phyloP scores from a whole-genome alignment of 2,329 filamentous ascomycete genomes.

The Colletotrichum zoysiae region DNA sequence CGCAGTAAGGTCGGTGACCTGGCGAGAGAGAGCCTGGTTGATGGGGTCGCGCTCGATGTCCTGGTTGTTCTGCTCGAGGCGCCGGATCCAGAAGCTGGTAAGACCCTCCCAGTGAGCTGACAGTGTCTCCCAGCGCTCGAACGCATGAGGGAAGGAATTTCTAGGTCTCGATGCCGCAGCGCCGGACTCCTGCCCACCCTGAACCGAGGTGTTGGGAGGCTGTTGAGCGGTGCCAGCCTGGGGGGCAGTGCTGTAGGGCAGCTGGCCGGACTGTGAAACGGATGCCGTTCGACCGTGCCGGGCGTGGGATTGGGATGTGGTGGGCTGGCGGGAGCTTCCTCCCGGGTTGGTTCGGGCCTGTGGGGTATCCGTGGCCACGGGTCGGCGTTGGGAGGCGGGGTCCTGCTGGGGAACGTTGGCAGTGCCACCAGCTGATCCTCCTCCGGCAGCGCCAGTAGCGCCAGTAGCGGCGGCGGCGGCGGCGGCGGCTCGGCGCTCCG shows the following conservation, averaged over 20 bases:
- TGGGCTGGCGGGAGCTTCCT: constrained; percentile 44
- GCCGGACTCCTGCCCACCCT: constrained; percentile 51
- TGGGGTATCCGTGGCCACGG: constrained; percentile 38
- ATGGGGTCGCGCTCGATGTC: constrained; percentile 87
- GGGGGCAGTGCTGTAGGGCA: constrained; percentile 45
- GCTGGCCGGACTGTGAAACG: constrained; percentile 46
- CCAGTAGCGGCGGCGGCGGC: constrained; percentile 62
- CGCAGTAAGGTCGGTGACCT: constrained; percentile 97
- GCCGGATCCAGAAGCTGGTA: constrained; percentile 96
- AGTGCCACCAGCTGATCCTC: constrained; percentile 35
- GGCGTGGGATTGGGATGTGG: constrained; percentile 42
- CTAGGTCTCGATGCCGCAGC: constrained; percentile 58
- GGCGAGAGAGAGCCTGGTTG: constrained; percentile 88
- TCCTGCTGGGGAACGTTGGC: constrained; percentile 37
- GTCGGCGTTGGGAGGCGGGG: constrained; percentile 41
- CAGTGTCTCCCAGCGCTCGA: constrained; percentile 96
- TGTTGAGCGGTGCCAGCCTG: constrained; percentile 44
- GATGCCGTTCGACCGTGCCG: constrained; percentile 43
- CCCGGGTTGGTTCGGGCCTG: constrained; percentile 44
- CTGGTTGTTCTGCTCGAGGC: constrained; percentile 89
- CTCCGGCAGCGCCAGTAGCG: constrained; percentile 55
- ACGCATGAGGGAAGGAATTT: constrained; percentile 92
- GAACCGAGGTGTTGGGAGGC: constrained; percentile 38
- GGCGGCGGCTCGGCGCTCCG: constrained; percentile 71
- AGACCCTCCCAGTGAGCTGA: constrained; percentile 98